Conservation (phyloP, 176 grass and related monocot species). For the Neostapfia colusana region DNA sequence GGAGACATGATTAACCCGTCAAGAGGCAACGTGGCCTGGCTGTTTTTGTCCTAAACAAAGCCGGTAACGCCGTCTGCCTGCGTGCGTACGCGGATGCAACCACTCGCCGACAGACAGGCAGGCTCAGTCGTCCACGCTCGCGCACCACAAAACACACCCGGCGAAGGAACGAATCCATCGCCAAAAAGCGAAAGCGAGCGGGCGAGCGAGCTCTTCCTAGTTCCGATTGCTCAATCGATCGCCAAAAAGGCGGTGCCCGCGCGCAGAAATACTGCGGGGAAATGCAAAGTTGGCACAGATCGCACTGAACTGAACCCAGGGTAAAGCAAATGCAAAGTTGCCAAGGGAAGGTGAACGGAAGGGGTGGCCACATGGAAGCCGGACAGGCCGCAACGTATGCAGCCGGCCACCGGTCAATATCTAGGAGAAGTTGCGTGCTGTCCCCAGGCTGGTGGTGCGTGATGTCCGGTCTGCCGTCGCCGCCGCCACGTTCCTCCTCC, state of each 20-base stretch:
- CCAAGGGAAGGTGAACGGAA: no score
- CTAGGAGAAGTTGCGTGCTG: slow-evolving; percentile 15
- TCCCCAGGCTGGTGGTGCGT: slow-evolving; percentile 52
- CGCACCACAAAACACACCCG: neutral
- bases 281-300: no score
- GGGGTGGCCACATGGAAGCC: no score
- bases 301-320: no score
- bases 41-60: neutral
- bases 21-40: neutral
- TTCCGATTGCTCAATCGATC: no score
- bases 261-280: no score
- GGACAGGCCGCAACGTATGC: no score
- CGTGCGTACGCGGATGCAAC: slow-evolving; percentile 8
- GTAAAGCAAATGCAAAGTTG: no score
- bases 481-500: slow-evolving; percentile 47
- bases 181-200: neutral
- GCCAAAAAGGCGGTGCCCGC: no score
- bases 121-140: neutral
- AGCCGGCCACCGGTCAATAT: no score
- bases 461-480: slow-evolving; percentile 39
- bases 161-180: slow-evolving; percentile 15
- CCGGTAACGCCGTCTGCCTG: neutral
- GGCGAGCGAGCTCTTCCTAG: neutral
- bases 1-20: neutral
- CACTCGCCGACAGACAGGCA: slow-evolving; percentile 2